phyloP scores from a whole-genome alignment of 805 yeast species.

The Hanseniaspora hatyaiensis region DNA sequence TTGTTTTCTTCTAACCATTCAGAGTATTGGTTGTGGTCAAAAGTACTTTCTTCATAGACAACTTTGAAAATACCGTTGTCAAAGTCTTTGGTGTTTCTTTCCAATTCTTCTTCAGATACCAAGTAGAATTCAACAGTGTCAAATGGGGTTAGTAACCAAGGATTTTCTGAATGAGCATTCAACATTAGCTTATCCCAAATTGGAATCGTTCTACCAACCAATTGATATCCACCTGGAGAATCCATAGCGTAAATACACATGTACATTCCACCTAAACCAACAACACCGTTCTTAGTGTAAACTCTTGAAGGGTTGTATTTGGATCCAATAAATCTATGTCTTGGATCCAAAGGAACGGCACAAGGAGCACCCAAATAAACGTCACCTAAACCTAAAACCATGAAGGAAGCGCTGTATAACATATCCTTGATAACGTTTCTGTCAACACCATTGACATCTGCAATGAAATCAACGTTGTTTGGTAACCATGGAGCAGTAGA shows the following conservation, averaged over 20 bases:
- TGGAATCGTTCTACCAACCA: conserved; percentile 92
- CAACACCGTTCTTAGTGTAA: conserved; percentile 91
- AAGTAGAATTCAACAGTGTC: conserved; percentile 94
- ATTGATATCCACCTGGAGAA: conserved; percentile 96
- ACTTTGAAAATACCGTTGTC: conserved; percentile 71
- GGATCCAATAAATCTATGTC: conserved; percentile 83
- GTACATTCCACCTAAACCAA: conserved; percentile 97
- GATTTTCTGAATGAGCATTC: conserved; percentile 54
- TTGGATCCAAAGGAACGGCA: conserved; percentile 95
- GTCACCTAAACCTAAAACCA: conserved; percentile 92
- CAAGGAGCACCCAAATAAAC: conserved; percentile 97
- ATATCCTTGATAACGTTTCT: conserved; percentile 69
- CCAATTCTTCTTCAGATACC: conserved; percentile 74
- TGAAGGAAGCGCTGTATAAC: conserved; percentile 78
- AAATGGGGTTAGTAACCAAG: conserved; percentile 86
- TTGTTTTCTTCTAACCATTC: conserved; percentile 66
- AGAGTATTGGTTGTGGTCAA: conserved; percentile 69
- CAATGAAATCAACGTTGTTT: conserved; percentile 90
- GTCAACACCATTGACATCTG: conserved; percentile 70
- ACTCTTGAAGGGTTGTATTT: conserved; percentile 96
- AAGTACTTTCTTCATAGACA: conserved; percentile 62
- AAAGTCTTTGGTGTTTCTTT: conserved; percentile 55
- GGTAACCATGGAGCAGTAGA: conserved; percentile 96
- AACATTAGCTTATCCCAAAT: conserved; percentile 91
- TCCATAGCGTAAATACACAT: conserved; percentile 98